phyloP scores from a whole-genome alignment of 106 monocot species.

The Dendrobium catenatum region DNA sequence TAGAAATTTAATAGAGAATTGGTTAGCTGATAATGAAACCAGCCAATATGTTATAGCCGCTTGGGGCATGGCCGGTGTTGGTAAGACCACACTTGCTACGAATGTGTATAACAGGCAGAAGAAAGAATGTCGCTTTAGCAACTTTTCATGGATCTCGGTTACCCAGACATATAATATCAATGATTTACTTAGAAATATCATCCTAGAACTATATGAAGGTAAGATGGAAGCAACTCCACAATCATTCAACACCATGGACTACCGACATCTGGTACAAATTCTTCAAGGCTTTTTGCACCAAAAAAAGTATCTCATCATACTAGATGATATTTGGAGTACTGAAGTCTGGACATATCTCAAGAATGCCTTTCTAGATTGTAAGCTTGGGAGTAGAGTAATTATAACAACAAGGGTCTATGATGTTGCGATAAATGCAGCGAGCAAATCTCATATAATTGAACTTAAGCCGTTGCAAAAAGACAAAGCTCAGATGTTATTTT shows the following conservation, averaged over 20 bases:
- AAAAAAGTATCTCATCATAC: conserved; percentile 1
- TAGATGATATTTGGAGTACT: background rate
- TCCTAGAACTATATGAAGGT: background rate
- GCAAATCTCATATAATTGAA: background rate
- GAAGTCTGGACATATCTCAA: background rate
- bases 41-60: background rate
- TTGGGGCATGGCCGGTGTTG: background rate
- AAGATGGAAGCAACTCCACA: background rate
- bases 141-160: background rate
- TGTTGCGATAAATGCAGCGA: background rate
- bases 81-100: conserved; percentile 6
- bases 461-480: background rate
- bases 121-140: background rate
- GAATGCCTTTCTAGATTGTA: background rate
- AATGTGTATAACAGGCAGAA: background rate
- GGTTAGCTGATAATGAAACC: background rate
- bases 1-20: background rate
- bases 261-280: background rate
- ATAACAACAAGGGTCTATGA: background rate
- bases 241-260: background rate
- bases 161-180: background rate
- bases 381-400: background rate
- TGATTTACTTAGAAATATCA: background rate
- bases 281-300: background rate
- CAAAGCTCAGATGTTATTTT: background rate